Base-by-base conservation (phyloP, 495 filamentous ascomycete genomes). In the Penicillium canariense region DNA sequence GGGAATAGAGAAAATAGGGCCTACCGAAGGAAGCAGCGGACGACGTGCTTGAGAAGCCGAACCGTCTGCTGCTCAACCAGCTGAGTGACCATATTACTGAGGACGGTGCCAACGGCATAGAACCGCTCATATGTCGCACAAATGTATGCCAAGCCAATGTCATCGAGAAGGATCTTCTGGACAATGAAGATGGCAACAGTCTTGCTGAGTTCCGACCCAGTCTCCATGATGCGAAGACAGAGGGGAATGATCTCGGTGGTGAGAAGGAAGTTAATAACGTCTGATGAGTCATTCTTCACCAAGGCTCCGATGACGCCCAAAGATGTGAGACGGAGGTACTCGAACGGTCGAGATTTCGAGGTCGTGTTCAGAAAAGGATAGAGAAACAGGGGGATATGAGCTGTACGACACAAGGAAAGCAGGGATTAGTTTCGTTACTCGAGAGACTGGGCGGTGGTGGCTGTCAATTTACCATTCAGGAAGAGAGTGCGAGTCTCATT, bases 111-210 rank as follows among this genome's bases (percentile, higher is more conserved):
- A 8, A 99, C 94, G 2, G 94, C 94, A 58, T 99, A 97, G 75
- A 99, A 99, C n/a, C 94, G 81, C 75, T 99, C 94, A 67, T 99
- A 99, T 5, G 94, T 99, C 51, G 95, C 92, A 70, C 94, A 99
- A 53, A 99, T 99, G 69, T 99, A 99, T 34, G 89, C 90, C 54
- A 99, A 79, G n/a, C 94, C 94, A 67, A 94, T 89, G 60, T 99
- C 94, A 66, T 99, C 94, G 4, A 99, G 80, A 34, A 99, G 75
- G 30, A 99, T 99, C 75, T 99, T 99, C 76, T 99, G 94, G n/a
- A 99, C 94, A 63, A 99, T 99, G 76, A 99, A 99, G 57, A 99
- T 99, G 31, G 94, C 94, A 8, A 99, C 94, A 1, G 94, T 99
- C 77, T 98, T 99, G 79, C 91, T 96, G 39, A 99, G 78, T 68